Percentiles rank a stretch among this genome's conserved stretches.
These are phyloP conservation scores for Diaporthe batatas DNA, from an alignment of 2,329 filamentous ascomycete genomes.

Conservation along the genomic window DNA sequence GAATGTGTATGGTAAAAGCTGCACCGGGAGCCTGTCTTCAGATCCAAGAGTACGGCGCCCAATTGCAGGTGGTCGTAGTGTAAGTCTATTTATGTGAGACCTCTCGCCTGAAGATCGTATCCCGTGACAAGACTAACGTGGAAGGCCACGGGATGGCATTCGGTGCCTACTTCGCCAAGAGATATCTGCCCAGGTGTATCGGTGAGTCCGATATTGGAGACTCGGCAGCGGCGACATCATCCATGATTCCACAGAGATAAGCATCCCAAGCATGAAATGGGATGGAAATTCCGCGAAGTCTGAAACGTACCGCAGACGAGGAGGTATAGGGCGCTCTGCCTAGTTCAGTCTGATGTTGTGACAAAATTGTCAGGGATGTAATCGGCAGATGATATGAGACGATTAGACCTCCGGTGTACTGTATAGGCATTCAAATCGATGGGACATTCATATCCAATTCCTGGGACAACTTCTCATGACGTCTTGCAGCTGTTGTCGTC, in stretches of 20 bases:
- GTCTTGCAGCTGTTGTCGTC: background rate
- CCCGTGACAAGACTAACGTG: too few species aligned
- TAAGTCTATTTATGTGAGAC: too few species aligned
- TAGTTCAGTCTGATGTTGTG: constrained; percentile 15
- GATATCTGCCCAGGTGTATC: background rate
- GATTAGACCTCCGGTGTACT: background rate
- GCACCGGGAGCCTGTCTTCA: too few species aligned
- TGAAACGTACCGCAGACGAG: background rate
- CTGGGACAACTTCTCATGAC: background rate
- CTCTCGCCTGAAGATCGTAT: too few species aligned
- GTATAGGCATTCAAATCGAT: too few species aligned
- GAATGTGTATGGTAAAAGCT: too few species aligned
- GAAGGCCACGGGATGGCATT: too few species aligned
- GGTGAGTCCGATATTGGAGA: background rate
- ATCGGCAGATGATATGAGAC: constrained; percentile 14
- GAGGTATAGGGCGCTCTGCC: background rate
- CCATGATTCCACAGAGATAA: background rate
- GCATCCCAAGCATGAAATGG: background rate
- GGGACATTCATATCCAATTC: background rate
- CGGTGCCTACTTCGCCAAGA: too few species aligned
- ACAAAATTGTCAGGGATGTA: background rate
- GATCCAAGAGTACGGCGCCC: too few species aligned
- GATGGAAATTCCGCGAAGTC: background rate
- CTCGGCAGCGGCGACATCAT: background rate
- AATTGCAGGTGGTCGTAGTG: too few species aligned